Evolutionary conservation across 768 basidiomycete species (phyloP), one percentile per base, ranked within the genome.

Genomic region (Termitomyces sp.): DNA sequence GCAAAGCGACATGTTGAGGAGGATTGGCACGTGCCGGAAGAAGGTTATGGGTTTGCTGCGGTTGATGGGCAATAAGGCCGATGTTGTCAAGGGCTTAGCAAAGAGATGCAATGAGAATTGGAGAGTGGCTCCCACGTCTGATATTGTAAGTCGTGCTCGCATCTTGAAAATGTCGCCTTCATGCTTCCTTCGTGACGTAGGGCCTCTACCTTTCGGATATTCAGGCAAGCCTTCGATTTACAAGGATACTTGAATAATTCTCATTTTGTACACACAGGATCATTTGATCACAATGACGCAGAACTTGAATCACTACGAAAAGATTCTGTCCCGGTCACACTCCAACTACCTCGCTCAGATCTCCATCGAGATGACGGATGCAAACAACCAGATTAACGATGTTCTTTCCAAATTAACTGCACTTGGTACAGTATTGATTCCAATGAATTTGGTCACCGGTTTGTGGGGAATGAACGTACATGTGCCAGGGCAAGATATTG

Each of bases 231-330:
- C 6, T 38, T 7, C 3, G 49, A 23, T 14, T 23, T 31, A 11
- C 11, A 14, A 30, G 48, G 15, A 30, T n/a, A 4, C n/a, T n/a
- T 38, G 19, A 31, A 17, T 8, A 15, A 14, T 40, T 14, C 33
- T 53, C 11, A 46, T 42, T 15, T 40, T 17, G 38, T 30, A 46
- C 21, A 35, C 15, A 46, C n/a, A 76, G 81, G 97, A 99, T 71
- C 97, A 99, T 74, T 73, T 99, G 70, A 98, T 98, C 72, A 99
- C 97, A 21, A 98, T 98, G 94, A 99, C 97, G 2, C 97, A 99
- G 73, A 98, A 96, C 68, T 69, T 99, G 79, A 99, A 98, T 69
- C 97, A 98, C 73, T 99, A 98, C 77, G 97, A 99, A 70, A 99
- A 98, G 78, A 98, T 99, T 67, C 79, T 99, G 9, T 98, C 96